phyloP scores from a whole-genome alignment of 164 flowering plant species.

The Dillenia suffruticosa region DNA sequence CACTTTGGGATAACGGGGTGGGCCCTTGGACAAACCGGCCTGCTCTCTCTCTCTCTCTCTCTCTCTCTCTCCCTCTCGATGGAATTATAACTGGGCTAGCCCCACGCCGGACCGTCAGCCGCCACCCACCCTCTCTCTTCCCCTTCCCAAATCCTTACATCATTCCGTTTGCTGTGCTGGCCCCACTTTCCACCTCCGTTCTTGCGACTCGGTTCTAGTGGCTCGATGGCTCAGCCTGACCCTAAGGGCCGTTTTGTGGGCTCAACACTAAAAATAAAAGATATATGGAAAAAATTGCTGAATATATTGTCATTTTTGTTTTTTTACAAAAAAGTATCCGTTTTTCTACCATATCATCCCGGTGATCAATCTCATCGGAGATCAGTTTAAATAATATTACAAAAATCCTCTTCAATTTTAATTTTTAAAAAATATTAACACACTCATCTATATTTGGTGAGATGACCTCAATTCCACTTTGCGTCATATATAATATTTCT shows the following conservation, averaged over 20 bases:
- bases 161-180: constrained; percentile 24
- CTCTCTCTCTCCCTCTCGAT: neutral
- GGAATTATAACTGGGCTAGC: constrained; percentile 32
- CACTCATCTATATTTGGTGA: too few relatives aligned
- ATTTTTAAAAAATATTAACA: too few relatives aligned
- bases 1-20: constrained; percentile 10
- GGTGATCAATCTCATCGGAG: too few relatives aligned
- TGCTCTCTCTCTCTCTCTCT: constrained; percentile 14
- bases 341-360: too few relatives aligned
- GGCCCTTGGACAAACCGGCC: constrained; percentile 27
- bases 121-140: constrained; percentile 25
- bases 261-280: too few relatives aligned
- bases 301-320: too few relatives aligned
- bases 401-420: too few relatives aligned
- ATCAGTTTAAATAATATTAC: too few relatives aligned
- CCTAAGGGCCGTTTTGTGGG: neutral
- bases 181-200: constrained; percentile 23
- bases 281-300: too few relatives aligned
- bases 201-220: neutral
- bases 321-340: too few relatives aligned
- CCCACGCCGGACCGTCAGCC: constrained; percentile 64
- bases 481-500: too few relatives aligned
- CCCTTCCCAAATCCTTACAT: constrained; percentile 5
- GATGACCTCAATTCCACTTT: too few relatives aligned
- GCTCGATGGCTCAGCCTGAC: neutral